phyloP scores from a whole-genome alignment of 176 grass and related monocot species.

The sorghum (Sorghum bicolor) region Sorghum_bicolor_NCBIv3 NC_012872.2:68376501-68377000 shows the following conservation, averaged over 20 bases:
- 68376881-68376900: background rate
- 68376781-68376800: conserved; percentile 12
- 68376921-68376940: background rate
- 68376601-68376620: background rate
- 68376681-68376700: conserved; percentile 63
- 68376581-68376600: background rate
- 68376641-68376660: background rate
- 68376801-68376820: background rate
- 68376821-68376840: background rate
- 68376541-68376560: conserved; percentile 18
- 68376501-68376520: background rate
- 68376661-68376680: background rate
- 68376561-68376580: conserved; percentile 26
- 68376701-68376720: conserved; percentile 94
- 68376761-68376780: conserved; percentile 64
- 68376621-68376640: background rate
- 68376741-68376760: conserved; percentile 88
- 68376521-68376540: background rate
- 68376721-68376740: conserved; percentile 96
- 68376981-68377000: background rate
- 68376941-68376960: background rate
- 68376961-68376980: background rate
- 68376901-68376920: background rate
- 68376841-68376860: background rate
- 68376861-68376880: background rate